Evolutionary conservation across 2,329 filamentous ascomycete species (phyloP).

Genomic region (Ophiostoma australiae): DNA sequence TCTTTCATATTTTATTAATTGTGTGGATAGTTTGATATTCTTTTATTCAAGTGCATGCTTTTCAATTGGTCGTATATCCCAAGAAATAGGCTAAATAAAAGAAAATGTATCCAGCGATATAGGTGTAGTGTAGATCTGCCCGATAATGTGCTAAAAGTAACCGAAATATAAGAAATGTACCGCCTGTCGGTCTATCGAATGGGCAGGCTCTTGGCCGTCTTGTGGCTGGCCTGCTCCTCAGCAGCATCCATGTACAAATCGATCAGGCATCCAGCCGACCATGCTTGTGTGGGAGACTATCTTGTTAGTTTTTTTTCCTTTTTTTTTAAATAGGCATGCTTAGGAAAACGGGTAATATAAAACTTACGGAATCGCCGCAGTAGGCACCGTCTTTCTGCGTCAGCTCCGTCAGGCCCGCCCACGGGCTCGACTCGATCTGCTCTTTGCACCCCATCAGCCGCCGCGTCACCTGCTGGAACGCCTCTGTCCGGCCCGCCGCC

Average conservation of each 20-base stretch:
- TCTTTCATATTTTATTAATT: background rate
- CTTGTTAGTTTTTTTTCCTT: conserved; percentile 11
- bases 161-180: background rate
- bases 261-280: conserved; percentile 91
- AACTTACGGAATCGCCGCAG: conserved; percentile 80
- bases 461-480: conserved; percentile 89
- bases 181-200: conserved; percentile 19
- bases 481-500: conserved; percentile 68
- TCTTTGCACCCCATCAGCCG: conserved; percentile 78
- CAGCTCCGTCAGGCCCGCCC: conserved; percentile 88
- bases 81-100: conserved; percentile 1
- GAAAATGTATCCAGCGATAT: background rate
- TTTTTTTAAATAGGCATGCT: too few relatives aligned
- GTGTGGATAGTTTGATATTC: background rate
- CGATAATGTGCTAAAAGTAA: too few relatives aligned
- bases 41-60: background rate
- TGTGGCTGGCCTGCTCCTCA: conserved; percentile 42
- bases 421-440: conserved; percentile 71
- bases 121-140: too few relatives aligned
- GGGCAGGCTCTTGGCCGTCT: conserved; percentile 12
- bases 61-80: background rate
- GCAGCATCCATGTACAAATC: conserved; percentile 92
- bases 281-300: conserved; percentile 91
- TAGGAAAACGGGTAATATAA: too few relatives aligned
- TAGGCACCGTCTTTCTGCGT: conserved; percentile 83